Evolutionary conservation across 148 eudicot species (phyloP).

Genomic region (Amaranthus cruentus): DNA sequence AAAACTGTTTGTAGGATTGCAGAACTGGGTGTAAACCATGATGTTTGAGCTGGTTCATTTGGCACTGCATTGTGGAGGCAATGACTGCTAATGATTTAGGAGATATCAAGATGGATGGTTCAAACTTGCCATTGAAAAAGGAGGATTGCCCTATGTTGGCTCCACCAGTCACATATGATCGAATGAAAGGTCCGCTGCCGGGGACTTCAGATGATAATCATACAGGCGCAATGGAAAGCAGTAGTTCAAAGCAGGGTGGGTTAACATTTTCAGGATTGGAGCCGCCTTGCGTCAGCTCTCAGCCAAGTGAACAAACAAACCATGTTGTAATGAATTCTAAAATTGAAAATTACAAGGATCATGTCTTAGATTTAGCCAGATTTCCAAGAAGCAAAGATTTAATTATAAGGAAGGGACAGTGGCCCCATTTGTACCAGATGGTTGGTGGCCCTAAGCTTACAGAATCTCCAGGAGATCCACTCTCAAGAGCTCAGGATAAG

Average conservation of each 20-base stretch:
- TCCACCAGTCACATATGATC: conserved; percentile 19
- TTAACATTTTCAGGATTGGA: conserved; percentile 16
- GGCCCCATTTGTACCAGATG: conserved; percentile 41
- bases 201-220: conserved; percentile 10
- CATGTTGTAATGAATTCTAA: conserved; percentile 19
- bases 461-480: conserved; percentile 24
- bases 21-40: not conserved
- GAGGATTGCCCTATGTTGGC: conserved; percentile 23
- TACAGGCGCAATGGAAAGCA: conserved; percentile 16
- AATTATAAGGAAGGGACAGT: conserved; percentile 25
- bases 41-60: not conserved
- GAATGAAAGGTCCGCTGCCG: conserved; percentile 21
- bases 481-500: conserved; percentile 33
- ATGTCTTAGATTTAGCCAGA: conserved; percentile 17
- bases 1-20: not conserved
- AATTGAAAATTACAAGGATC: conserved; percentile 16
- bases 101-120: conserved; percentile 24
- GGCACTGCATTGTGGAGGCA: conserved; percentile 16
- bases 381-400: conserved; percentile 14
- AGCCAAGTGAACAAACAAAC: conserved; percentile 14
- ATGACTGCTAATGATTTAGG: conserved; percentile 19
- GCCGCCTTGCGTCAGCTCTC: conserved; percentile 16
- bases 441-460: conserved; percentile 21
- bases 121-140: conserved; percentile 32
- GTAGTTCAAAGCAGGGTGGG: conserved; percentile 19